Evolutionary conservation across 768 basidiomycete species (phyloP).

Genomic region (Trametes maxima): DNA sequence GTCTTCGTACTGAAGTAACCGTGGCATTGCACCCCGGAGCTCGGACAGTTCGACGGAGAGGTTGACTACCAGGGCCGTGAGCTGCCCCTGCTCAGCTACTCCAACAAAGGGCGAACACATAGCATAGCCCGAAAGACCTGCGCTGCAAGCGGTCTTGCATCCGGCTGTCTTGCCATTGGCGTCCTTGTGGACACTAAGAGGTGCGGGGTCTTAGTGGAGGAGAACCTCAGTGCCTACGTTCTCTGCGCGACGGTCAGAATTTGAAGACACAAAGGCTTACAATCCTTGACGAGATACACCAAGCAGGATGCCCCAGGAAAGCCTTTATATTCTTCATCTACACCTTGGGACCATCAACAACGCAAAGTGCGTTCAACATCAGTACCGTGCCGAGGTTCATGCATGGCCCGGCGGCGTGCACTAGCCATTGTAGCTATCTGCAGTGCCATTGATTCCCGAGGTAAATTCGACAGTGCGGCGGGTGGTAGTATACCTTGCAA

Average conservation of each 20-base stretch:
- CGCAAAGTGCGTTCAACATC: constrained; percentile 24
- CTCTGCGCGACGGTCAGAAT: neutral
- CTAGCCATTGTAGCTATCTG: constrained; percentile 37
- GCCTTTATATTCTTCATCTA: constrained; percentile 34
- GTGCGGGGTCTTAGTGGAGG: constrained; percentile 23
- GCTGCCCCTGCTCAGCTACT: neutral
- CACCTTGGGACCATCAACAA: constrained; percentile 37
- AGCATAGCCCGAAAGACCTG: constrained; percentile 41
- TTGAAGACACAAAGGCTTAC: constrained; percentile 28
- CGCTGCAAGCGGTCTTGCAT: constrained; percentile 46
- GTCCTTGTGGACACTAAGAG: constrained; percentile 36
- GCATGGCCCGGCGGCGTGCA: neutral
- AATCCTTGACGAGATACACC: constrained; percentile 39
- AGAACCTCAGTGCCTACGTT: neutral
- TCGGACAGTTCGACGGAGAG: constrained; percentile 58
- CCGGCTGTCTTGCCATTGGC: constrained; percentile 40
- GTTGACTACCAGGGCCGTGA: constrained; percentile 37
- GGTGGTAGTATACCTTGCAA: constrained; percentile 37
- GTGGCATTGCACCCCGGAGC: constrained; percentile 44
- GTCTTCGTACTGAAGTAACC: constrained; percentile 48
- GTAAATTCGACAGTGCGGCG: constrained; percentile 41
- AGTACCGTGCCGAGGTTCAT: neutral
- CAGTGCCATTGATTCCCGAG: constrained; percentile 29
- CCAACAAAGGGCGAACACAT: neutral
- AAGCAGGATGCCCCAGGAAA: constrained; percentile 38